These are phyloP conservation scores for Chytriomyces sp. DNA, from an alignment of 192 early-diverging fungal species.

Conservation along the genomic window DNA sequence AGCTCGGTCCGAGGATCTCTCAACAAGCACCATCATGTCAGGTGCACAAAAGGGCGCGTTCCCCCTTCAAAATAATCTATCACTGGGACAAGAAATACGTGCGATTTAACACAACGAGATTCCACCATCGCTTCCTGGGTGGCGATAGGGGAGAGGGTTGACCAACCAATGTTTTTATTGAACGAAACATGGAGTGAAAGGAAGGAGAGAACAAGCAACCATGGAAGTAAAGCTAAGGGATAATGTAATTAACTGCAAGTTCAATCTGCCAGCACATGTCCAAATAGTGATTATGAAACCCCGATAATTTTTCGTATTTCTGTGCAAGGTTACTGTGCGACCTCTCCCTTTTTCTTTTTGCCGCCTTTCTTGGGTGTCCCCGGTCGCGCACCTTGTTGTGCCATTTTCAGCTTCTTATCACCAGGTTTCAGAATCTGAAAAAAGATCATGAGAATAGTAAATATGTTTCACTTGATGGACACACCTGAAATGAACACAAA, in stretches of 20 bases:
- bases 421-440: conserved; percentile 93
- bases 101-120: conserved; percentile 18
- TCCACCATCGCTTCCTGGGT: conserved; percentile 24
- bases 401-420: conserved; percentile 77
- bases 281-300: no score
- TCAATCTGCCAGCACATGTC: no score
- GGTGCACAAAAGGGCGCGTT: no score
- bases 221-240: no score
- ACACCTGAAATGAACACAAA: conserved; percentile 65
- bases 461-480: background rate
- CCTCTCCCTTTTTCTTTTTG: conserved; percentile 14
- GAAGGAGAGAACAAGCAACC: background rate
- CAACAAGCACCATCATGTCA: no score
- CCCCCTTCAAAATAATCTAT: no score
- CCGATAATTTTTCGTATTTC: background rate
- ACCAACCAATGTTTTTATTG: conserved; percentile 14
- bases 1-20: no score
- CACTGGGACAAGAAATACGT: conserved; percentile 31
- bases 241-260: no score
- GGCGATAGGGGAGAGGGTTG: conserved; percentile 13
- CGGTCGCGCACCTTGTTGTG: background rate
- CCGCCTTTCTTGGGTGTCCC: conserved; percentile 15
- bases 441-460: background rate
- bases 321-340: conserved; percentile 4
- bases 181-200: conserved; percentile 4